Base-by-base conservation (phyloP, 2,329 filamentous ascomycete genomes). In the Pseudogymnoascus sp. region DNA sequence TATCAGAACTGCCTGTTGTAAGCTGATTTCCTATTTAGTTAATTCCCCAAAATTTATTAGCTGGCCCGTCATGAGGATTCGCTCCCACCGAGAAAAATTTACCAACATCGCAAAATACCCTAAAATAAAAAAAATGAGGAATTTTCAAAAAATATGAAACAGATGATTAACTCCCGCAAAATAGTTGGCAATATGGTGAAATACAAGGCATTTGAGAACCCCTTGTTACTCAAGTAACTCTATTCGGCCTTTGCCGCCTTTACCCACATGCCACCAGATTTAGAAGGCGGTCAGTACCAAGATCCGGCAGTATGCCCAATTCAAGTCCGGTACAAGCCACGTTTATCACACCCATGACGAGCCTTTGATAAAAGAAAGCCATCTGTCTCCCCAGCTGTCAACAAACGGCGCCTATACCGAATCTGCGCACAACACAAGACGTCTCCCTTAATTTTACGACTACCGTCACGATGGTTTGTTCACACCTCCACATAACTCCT, bases 261-360 rank as follows among this genome's bases (percentile, higher is more conserved):
- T 54, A 34, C 16, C 47, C 47, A 54, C 28, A 32, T 54, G 47
- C 20, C 28, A 54, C 47, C 47, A 20, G n/a, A 54, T 54, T 20
- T 32, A 7, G 47, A 54, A 54, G 47, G 47, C 47, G 47, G 47
- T 54, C 47, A 54, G 28, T 2, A 8, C 9, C 47, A 54, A 54
- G 28, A 54, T 32, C 47, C 28, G 47, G 47, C 47, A 54, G 47
- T 54, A 54, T 54, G 47, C 9, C 20, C 30, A 54, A 54, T 54
- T 54, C 25, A 54, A 54, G 28, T 54, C 47, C 28, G 47, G 47
- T 54, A 54, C 47, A 54, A 54, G 47, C 47, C 47, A 54, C 47
- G 47, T 54, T 54, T 54, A 34, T 54, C 47, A 54, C 47, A 54
- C 47, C 28, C 47, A 54, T 54, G 47, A 54, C 47, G 47, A 54